These are phyloP conservation scores for Echeveria elegans DNA, from an alignment of 164 flowering plant species.

Conservation along the genomic window DNA sequence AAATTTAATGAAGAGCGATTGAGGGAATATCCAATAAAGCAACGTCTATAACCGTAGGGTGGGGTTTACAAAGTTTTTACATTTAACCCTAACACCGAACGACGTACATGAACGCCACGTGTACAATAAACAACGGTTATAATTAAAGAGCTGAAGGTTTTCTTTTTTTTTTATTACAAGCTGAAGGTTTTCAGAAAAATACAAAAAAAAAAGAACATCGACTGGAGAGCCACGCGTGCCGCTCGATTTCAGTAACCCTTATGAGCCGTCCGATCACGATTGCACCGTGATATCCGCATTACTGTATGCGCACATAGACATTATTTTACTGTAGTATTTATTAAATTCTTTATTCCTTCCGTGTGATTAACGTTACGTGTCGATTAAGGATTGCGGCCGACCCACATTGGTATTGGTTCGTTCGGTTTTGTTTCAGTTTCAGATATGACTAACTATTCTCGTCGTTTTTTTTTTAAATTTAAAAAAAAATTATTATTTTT, in stretches of 20 bases:
- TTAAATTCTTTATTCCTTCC: not conserved
- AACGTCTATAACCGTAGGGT: not conserved
- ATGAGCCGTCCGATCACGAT: slow-evolving; percentile 17
- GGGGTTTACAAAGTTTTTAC: not conserved
- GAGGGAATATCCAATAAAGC: not conserved
- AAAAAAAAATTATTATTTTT: too few relatives aligned
- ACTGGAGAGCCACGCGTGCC: slow-evolving; percentile 23
- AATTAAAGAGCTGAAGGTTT: slow-evolving; percentile 3
- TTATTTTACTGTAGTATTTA: not conserved
- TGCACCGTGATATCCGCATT: slow-evolving; percentile 9
- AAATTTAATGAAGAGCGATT: not conserved
- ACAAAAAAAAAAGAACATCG: slow-evolving; percentile 15
- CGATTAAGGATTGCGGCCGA: slow-evolving; percentile 1
- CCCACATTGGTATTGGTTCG: not conserved
- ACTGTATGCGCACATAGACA: not conserved
- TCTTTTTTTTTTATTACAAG: too few relatives aligned
- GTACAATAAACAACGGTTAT: not conserved
- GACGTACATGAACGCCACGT: not conserved
- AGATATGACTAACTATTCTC: too few relatives aligned
- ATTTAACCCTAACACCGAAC: not conserved
- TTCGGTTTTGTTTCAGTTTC: not conserved
- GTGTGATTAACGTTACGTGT: not conserved
- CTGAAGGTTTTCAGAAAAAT: slow-evolving; percentile 20
- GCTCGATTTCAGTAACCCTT: slow-evolving; percentile 18
- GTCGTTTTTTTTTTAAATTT: too few relatives aligned